Evolutionary conservation across 768 basidiomycete species (phyloP).

Genomic region (Kwoniella sp.): DNA sequence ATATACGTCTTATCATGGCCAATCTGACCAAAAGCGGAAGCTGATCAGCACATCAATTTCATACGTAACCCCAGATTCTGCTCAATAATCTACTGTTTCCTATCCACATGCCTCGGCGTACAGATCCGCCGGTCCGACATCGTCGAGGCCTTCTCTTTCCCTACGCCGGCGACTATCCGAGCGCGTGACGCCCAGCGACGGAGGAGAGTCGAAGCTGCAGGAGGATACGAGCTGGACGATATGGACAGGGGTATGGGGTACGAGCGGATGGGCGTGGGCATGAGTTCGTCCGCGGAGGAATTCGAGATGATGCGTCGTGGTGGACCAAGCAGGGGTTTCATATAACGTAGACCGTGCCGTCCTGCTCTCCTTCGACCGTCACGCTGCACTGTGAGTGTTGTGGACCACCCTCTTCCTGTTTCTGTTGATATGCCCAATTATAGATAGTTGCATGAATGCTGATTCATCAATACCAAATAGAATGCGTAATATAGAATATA

Average conservation of each 20-base stretch:
- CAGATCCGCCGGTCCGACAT: conserved; percentile 43
- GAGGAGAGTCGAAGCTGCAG: conserved; percentile 9
- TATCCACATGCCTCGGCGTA: conserved; percentile 51
- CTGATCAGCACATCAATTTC: not conserved
- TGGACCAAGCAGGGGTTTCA: conserved; percentile 20
- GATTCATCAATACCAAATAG: not conserved
- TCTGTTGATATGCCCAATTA: not conserved
- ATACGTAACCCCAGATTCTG: conserved; percentile 28
- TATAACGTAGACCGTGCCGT: not conserved
- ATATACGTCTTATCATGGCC: no score
- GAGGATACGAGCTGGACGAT: conserved; percentile 37
- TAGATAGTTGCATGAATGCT: conserved; percentile 16
- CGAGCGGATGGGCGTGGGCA: conserved; percentile 19
- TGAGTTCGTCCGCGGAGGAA: conserved; percentile 29
- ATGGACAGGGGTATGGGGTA: conserved; percentile 17
- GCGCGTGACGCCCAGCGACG: conserved; percentile 31
- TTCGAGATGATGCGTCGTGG: conserved; percentile 41
- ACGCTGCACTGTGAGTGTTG: no score
- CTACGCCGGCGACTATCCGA: conserved; percentile 25
- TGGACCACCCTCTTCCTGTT: no score
- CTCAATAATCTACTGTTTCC: conserved; percentile 52
- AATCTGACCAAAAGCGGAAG: not conserved
- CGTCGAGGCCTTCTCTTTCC: conserved; percentile 39
- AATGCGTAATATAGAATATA: conserved; percentile 1
- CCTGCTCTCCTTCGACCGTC: no score